These are phyloP conservation scores for Candida sp. DNA, from an alignment of 1,139 yeast genomes.

Conservation along the genomic window DNA sequence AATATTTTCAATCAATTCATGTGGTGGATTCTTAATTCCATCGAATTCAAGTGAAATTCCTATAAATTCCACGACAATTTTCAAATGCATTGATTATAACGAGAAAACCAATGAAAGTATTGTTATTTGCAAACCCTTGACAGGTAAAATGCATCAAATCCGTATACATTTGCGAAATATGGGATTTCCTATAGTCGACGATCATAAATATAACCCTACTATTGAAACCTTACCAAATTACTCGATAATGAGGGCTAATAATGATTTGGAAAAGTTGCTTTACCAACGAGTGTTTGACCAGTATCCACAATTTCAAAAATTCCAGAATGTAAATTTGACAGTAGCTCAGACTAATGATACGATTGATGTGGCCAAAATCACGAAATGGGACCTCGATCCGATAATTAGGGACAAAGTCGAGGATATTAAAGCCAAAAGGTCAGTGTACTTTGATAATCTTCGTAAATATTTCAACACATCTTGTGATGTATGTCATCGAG, in stretches of 20 bases:
- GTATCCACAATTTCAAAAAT: constrained; percentile 13
- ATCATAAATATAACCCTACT: constrained; percentile 48
- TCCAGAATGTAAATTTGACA: constrained; percentile 11
- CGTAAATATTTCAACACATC: constrained; percentile 12
- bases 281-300: constrained; percentile 18
- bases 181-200: constrained; percentile 70
- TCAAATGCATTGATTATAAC: constrained; percentile 22
- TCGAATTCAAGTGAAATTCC: constrained; percentile 23
- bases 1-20: constrained; percentile 30
- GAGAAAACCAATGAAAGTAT: constrained; percentile 42
- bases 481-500: constrained; percentile 48
- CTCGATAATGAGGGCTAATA: constrained; percentile 16
- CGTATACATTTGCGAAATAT: constrained; percentile 66
- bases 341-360: constrained; percentile 8
- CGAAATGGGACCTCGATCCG: constrained; percentile 13
- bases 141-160: constrained; percentile 80
- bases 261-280: constrained; percentile 24
- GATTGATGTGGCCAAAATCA: constrained; percentile 14
- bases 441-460: constrained; percentile 12
- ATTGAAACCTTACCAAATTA: constrained; percentile 8
- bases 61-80: constrained; percentile 30
- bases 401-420: constrained; percentile 3
- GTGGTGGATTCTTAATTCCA: constrained; percentile 36
- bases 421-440: constrained; percentile 8
- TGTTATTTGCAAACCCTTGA: constrained; percentile 61